Evolutionary conservation across 176 grass and related monocot species (phyloP), one percentile per base, ranked within the genome.

Genomic region (Saccharum spontaneum): DNA sequence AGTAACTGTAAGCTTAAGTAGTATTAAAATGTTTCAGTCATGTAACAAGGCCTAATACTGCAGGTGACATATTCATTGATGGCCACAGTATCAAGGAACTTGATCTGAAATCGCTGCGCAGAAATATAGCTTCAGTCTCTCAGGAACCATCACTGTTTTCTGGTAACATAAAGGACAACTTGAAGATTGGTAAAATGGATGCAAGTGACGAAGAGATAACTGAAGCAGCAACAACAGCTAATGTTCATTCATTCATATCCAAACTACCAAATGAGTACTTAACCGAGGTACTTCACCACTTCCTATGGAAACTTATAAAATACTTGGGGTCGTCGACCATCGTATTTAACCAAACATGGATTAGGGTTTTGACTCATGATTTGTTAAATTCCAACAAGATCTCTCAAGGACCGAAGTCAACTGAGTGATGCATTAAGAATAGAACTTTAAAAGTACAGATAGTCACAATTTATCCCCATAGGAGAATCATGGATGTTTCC

Each of bases 91-190:
- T 94, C 36, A 89, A 73, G 55, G 45, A 79, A 55, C 76, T 89
- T 31, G 59, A 83, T 62, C 82, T 88, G 57, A 91, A 88, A 60
- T 86, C 38, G 45, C 46, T 91, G 67, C 71, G 90, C 57, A 82
- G 57, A 68, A 85, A 79, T 80, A 91, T 88, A 84, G 89, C 69
- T 75, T 87, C 85, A 41, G 89, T 88, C 17, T 87, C 81, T 62
- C 89, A 91, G 67, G 89, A 88, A 61, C 89, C 89, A 4, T 73
- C 85, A 64, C 71, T 91, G 1, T 91, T 91, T 81, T 87, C 89
- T 17, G 85, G 85, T 76, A 87, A 82, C 50, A 85, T 91, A 60
- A 85, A 71, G 63, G 81, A 91, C n/a, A 91, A 91, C 72, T 84
- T 91, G 77, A 87, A 77, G 24, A 84, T 91, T 69, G 89, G 89